These are phyloP conservation scores for Pythium scleroteichum DNA, from an alignment of 352 stramenopile species.

Conservation along the genomic window DNA sequence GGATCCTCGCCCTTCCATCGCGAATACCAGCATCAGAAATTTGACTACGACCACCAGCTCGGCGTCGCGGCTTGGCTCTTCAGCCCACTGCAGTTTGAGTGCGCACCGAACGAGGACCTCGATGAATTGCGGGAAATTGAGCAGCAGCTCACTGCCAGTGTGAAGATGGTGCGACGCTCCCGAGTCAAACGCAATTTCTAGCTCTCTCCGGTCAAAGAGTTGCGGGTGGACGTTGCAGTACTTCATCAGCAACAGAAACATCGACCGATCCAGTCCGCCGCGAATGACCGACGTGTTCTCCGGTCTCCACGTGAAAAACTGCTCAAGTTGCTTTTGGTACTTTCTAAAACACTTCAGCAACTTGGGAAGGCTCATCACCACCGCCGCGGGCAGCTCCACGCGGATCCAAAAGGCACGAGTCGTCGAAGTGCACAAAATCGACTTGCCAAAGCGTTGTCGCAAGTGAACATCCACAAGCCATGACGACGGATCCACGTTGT, in stretches of 20 bases:
- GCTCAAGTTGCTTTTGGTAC: conserved; percentile 20
- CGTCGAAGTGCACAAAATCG: neutral
- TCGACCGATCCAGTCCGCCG: conserved; percentile 1
- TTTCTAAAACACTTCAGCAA: conserved; percentile 27
- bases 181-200: conserved; percentile 44
- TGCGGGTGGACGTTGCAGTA: conserved; percentile 55
- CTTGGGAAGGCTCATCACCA: conserved; percentile 17
- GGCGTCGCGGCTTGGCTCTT: conserved; percentile 7
- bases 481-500: neutral
- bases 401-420: conserved; percentile 22
- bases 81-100: conserved; percentile 43
- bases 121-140: conserved; percentile 67
- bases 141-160: conserved; percentile 19
- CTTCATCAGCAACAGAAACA: conserved; percentile 57
- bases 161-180: conserved; percentile 21
- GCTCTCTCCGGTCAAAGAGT: conserved; percentile 53
- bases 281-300: neutral
- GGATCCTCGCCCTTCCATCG: conserved; percentile 68
- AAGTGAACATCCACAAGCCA: conserved; percentile 17
- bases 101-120: conserved; percentile 60
- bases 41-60: conserved; percentile 43
- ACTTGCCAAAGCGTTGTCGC: neutral
- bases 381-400: conserved; percentile 6
- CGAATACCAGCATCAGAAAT: conserved; percentile 79
- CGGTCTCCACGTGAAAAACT: conserved; percentile 25